Base-by-base conservation (phyloP, 768 basidiomycete genomes). In the Panus rudis region DNA sequence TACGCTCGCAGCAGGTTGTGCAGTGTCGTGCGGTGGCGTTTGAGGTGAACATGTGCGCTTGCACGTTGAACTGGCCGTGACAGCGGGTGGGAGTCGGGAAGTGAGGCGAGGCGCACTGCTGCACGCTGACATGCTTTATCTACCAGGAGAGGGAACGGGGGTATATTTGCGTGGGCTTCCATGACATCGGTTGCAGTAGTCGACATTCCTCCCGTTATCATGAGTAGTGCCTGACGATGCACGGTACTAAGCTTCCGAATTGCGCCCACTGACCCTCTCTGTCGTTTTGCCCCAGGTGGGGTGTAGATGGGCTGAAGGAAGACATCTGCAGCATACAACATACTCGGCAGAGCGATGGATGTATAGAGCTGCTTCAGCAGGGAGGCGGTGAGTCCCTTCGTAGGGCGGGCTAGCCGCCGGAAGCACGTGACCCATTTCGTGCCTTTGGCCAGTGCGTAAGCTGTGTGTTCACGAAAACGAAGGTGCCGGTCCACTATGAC, bases 251-350 rank as follows among this genome's bases (percentile, higher is more conserved):
- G 49, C 20, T 42, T 42, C 3, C 40, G 31, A 1, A 51, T 32
- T 2, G 35, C n/a, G 22, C 23, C 16, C 6, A 50, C 6, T 17
- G 34, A 24, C 5, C 47, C 43, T 5, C 16, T 19, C 25, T 25
- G n/a, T 19, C 30, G 20, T 12, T 21, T 8, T 14, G n/a, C 24
- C 8, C 8, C 7, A 10, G 10, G 6, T 25, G 40, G 17, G 25
- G 20, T 22, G 25, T 23, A 19, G 28, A 12, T 33, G 1, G 51
- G 48, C 12, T 37, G 34, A 7, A 34, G 22, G 17, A 24, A 65
- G 19, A 63, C 43, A n/a, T 63, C 57, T 2, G 50, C 53, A 12
- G 54, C 59, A 39, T 67, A 68, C 17, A 62, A 49, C 49, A 66
- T 62, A 19, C 54, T 56, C 0, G 63, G 62, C 3, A 62, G 35